These are phyloP conservation scores for Microbotryomycetes sp. DNA, from an alignment of 1,284 basidiomycete genomes.

Conservation along the genomic window DNA sequence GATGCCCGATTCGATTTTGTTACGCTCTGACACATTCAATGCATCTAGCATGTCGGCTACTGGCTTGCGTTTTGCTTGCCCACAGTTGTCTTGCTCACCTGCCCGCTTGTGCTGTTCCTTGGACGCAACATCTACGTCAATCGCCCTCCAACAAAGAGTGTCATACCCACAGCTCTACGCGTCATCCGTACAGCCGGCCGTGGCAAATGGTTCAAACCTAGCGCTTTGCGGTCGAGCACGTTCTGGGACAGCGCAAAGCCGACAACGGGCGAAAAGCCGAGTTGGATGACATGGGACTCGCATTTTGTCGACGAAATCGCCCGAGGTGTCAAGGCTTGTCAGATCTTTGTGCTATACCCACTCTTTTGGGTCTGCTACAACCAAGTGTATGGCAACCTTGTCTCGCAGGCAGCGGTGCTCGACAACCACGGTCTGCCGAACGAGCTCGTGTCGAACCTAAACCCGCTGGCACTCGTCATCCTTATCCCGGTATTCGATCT, in stretches of 20 bases:
- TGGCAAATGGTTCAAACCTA: conserved; percentile 42
- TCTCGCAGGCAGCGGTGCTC: conserved; percentile 26
- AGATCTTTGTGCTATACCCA: conserved; percentile 59
- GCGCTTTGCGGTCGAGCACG: conserved; percentile 47
- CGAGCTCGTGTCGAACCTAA: conserved; percentile 41
- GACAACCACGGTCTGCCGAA: conserved; percentile 39
- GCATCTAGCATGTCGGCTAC: conserved; percentile 42
- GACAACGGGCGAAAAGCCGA: conserved; percentile 38
- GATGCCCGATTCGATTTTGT: not conserved
- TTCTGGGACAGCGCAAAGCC: conserved; percentile 79
- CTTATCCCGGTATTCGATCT: conserved; percentile 41
- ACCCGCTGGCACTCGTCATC: conserved; percentile 38
- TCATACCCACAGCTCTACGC: conserved; percentile 52
- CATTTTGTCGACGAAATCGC: conserved; percentile 74
- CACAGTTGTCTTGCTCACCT: conserved; percentile 43
- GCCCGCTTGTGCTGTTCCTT: conserved; percentile 58
- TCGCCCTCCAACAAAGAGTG: conserved; percentile 68
- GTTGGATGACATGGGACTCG: conserved; percentile 49
- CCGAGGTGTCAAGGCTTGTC: conserved; percentile 74
- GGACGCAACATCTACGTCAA: conserved; percentile 60
- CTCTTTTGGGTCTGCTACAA: conserved; percentile 63
- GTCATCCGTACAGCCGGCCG: conserved; percentile 37
- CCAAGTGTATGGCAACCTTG: conserved; percentile 48
- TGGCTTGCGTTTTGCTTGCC: conserved; percentile 44
- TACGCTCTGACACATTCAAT: not conserved